phyloP scores from a whole-genome alignment of 2,329 filamentous ascomycete genomes.

The Ciborinia camelliae region DNA sequence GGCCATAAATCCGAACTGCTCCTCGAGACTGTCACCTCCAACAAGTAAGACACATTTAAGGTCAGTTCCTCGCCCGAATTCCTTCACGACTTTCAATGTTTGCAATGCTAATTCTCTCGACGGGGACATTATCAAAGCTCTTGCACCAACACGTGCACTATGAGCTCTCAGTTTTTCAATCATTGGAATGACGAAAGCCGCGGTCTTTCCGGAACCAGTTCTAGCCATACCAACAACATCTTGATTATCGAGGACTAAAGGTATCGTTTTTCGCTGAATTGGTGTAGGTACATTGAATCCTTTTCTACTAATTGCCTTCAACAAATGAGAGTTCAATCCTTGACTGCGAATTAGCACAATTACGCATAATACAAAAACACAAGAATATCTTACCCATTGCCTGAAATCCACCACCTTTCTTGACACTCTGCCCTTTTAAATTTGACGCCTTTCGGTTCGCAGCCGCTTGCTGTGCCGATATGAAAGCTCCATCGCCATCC shows the following conservation, averaged over 20 bases:
- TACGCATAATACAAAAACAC: neutral
- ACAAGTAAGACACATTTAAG: slow-evolving; percentile 86
- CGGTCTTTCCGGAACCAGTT: slow-evolving; percentile 98
- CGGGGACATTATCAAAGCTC: slow-evolving; percentile 85
- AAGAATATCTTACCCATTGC: slow-evolving; percentile 68
- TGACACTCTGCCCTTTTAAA: slow-evolving; percentile 77
- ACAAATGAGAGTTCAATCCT: slow-evolving; percentile 74
- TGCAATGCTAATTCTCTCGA: slow-evolving; percentile 93
- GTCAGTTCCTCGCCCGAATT: slow-evolving; percentile 85
- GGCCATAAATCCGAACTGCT: slow-evolving; percentile 90
- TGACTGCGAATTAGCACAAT: slow-evolving; percentile 21
- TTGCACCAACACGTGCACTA: slow-evolving; percentile 78
- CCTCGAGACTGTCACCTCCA: slow-evolving; percentile 91
- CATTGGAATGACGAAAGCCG: slow-evolving; percentile 97
- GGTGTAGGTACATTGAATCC: slow-evolving; percentile 95
- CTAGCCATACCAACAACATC: slow-evolving; percentile 99
- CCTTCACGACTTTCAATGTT: slow-evolving; percentile 94
- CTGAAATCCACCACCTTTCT: slow-evolving; percentile 96
- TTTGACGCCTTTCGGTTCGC: slow-evolving; percentile 83
- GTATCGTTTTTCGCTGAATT: slow-evolving; percentile 96
- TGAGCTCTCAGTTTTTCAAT: slow-evolving; percentile 89
- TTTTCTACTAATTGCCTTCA: slow-evolving; percentile 90
- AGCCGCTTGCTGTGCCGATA: slow-evolving; percentile 80
- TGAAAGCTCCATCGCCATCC: slow-evolving; percentile 81
- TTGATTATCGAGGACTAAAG: slow-evolving; percentile 80